Percentiles rank a stretch among this genome's conserved stretches.
phyloP scores from a whole-genome alignment of 176 grass and related monocot genomes.

The Oryza rufipogon region DNA sequence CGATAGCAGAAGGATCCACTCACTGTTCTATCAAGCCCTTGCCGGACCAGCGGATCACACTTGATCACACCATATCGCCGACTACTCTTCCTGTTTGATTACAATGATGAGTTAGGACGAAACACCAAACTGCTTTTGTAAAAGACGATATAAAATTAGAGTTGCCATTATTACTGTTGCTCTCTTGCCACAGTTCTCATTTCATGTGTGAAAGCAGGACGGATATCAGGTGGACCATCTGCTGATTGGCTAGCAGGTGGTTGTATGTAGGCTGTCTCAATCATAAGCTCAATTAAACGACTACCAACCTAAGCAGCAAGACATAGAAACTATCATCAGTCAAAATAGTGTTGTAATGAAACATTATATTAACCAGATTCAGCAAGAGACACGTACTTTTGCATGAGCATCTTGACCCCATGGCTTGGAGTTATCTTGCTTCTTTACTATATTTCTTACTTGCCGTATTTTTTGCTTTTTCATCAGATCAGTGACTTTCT shows the following conservation, averaged over 20 bases:
- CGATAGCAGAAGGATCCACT: slow-evolving; percentile 41
- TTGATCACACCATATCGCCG: slow-evolving; percentile 90
- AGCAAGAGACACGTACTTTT: slow-evolving; percentile 58
- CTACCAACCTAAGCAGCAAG: slow-evolving; percentile 81
- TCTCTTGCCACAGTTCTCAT: slow-evolving; percentile 59
- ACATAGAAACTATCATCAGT: slow-evolving; percentile 18
- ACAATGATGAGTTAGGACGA: slow-evolving; percentile 46
- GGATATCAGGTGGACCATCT: slow-evolving; percentile 88
- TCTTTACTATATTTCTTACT: slow-evolving; percentile 73
- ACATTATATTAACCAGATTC: slow-evolving; percentile 14
- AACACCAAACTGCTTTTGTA: slow-evolving; percentile 11
- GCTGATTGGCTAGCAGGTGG: slow-evolving; percentile 75
- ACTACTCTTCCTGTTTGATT: slow-evolving; percentile 59
- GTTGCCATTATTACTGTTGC: slow-evolving; percentile 58
- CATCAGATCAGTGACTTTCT: slow-evolving; percentile 84
- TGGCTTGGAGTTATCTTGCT: slow-evolving; percentile 71
- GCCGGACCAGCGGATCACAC: slow-evolving; percentile 84
- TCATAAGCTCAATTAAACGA: slow-evolving; percentile 88
- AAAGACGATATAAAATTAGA: slow-evolving; percentile 30
- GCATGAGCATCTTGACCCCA: slow-evolving; percentile 95
- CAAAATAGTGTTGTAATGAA: not conserved
- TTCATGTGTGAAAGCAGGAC: slow-evolving; percentile 85
- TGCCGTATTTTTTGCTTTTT: slow-evolving; percentile 78
- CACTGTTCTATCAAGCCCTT: slow-evolving; percentile 94
- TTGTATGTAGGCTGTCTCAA: slow-evolving; percentile 93